A percentile compares a stretch with the other conserved stretches of the same genome.
These are phyloP conservation scores for Sambucus nigra DNA, from an alignment of 129 eudicot species.

Conservation along the genomic window DNA sequence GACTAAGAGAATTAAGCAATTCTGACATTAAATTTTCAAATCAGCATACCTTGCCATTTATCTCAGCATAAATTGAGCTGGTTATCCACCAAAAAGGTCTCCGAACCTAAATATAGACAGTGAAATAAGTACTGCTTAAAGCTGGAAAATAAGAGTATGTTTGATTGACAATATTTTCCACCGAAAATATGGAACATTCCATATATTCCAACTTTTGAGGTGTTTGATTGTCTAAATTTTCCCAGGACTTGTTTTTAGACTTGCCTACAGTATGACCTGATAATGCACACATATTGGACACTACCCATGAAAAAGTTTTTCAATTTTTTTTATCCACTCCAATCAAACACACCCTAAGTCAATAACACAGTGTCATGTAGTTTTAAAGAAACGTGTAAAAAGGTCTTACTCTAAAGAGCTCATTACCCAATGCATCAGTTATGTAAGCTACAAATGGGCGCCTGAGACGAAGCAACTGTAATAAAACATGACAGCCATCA, in stretches of 20 bases:
- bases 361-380: background rate
- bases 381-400: conserved; percentile 8
- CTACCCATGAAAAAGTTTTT: too few species aligned
- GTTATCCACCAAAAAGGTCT: conserved; percentile 99
- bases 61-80: conserved; percentile 92
- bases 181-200: too few species aligned
- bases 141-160: too few species aligned
- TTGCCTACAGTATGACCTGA: too few species aligned
- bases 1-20: background rate
- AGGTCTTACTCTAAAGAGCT: conserved; percentile 65
- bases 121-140: conserved; percentile 12
- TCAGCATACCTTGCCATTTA: conserved; percentile 75
- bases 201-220: too few species aligned
- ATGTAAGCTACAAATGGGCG: conserved; percentile 83
- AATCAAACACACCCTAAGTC: too few species aligned
- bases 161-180: conserved; percentile 3
- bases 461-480: conserved; percentile 79
- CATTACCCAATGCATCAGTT: conserved; percentile 79
- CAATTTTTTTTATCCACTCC: too few species aligned
- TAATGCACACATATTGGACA: too few species aligned
- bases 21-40: background rate
- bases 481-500: conserved; percentile 18
- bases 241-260: too few species aligned
- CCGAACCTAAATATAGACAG: conserved; percentile 43
- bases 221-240: too few species aligned